Conservation (phyloP, 345 rosid species). For the Camelina neglecta region DNA sequence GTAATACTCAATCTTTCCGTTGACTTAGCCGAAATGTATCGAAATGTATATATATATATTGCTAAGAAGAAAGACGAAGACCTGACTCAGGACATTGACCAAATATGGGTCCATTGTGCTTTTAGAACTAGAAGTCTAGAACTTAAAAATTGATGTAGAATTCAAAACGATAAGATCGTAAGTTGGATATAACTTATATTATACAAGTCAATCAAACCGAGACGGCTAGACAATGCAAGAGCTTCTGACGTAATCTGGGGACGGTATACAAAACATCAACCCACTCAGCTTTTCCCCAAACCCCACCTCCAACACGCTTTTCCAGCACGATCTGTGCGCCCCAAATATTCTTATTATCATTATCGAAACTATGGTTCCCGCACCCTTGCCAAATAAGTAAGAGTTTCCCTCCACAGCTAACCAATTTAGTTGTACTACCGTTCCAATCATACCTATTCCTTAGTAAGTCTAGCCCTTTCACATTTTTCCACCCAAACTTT, state of each 20-base stretch:
- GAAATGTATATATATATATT: no score
- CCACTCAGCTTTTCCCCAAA: not conserved
- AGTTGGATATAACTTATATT: not conserved
- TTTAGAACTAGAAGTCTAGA: no score
- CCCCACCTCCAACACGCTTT: not conserved
- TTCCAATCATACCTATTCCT: no score
- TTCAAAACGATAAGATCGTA: not conserved
- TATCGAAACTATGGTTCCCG: no score
- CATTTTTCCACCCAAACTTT: not conserved
- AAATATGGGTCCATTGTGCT: no score
- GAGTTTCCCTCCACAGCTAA: not conserved
- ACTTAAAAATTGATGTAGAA: no score
- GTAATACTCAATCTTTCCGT: no score
- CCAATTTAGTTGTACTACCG: no score
- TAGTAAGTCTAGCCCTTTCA: constrained; percentile 1
- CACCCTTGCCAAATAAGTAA: not conserved
- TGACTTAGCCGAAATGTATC: no score
- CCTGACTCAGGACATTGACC: no score
- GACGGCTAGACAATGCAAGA: not conserved
- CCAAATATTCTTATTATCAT: not conserved
- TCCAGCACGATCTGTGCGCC: not conserved
- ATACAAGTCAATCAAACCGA: constrained; percentile 9
- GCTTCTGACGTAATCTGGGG: not conserved
- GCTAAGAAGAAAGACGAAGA: no score
- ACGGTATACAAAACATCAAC: not conserved